Evolutionary conservation across 2,329 filamentous ascomycete genomes (phyloP), one percentile per base, ranked within the genome.

Genomic region (Coleophoma eucalyptorum): DNA sequence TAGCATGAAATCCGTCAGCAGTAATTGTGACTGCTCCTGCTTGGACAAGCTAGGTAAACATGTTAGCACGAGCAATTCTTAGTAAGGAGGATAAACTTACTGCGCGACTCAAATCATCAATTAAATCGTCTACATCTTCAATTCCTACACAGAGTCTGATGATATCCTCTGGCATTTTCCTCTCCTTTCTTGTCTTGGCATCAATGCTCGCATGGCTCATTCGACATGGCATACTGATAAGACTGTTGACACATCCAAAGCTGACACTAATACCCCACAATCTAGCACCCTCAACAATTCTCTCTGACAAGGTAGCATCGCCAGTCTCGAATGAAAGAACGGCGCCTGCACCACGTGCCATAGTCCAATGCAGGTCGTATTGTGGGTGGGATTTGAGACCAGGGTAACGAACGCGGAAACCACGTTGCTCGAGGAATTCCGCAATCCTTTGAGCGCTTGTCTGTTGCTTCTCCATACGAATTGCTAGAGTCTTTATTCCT

Each of bases 141-240:
- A 99, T 99, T 43, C 94, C 94, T 42, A 99, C 91, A 65, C 94
- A 99, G 50, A 99, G 72, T 50, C 94, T 81, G 62, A 99, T 97
- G 54, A 99, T 87, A 68, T 99, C 94, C 72, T 99, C 94, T 11
- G 94, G 94, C 84, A 99, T 88, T 58, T 93, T 86, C 57, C 92
- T 81, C 72, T 96, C 91, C 62, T 83, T 78, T 60, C 94, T 79
- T 48, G 92, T 97, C 75, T 96, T 96, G 52, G 91, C 89, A 66
- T 97, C 94, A 65, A 99, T 99, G 67, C 90, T 96, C 37, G 94
- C 94, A 71, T 99, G 94, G 72, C 93, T 97, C 95, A 99, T 99
- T 64, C 93, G 91, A 73, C 94, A 99, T 8, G 94, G 93, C 93
- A 99, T 97, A 74, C 92, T 97, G 71, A 99, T 99, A 68, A 99